Evolutionary conservation across 1,139 yeast species (phyloP).

Genomic region (Blastobotrys apis): DNA sequence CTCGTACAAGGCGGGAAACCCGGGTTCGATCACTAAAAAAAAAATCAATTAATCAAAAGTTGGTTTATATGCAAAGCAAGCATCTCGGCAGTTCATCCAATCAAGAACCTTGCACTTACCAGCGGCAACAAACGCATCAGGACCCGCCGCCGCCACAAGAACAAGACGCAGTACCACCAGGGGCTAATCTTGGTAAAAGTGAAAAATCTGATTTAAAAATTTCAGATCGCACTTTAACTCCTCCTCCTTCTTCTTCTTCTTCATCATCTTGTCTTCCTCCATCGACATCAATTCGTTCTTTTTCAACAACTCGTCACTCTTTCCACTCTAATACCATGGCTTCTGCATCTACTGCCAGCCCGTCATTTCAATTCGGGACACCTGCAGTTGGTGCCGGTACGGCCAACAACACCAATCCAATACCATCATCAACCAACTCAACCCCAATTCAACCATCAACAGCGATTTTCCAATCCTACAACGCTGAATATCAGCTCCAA

Average conservation of each 20-base stretch:
- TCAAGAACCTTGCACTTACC: no score
- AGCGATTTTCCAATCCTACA: constrained; percentile 8
- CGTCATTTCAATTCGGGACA: not conserved
- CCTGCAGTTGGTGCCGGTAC: not conserved
- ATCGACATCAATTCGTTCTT: not conserved
- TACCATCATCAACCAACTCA: constrained; percentile 1
- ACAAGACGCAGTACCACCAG: no score
- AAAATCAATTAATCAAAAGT: no score
- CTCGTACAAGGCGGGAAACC: no score
- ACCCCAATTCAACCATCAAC: constrained; percentile 10
- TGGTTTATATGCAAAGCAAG: no score
- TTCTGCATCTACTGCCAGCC: constrained; percentile 2
- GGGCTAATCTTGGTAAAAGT: no score
- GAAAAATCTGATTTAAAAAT: no score
- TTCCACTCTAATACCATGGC: not conserved
- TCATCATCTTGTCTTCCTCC: not conserved
- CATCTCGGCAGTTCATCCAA: no score
- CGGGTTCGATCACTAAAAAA: no score
- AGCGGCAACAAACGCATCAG: no score
- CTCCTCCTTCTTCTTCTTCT: not conserved
- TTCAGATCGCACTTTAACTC: no score
- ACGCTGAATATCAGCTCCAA: constrained; percentile 9
- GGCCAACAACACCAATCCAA: not conserved
- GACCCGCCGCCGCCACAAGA: no score
- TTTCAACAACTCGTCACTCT: not conserved